These are phyloP conservation scores for Triticum timopheevii DNA, from an alignment of 176 grass and related monocot species.

Conservation along the genomic window DNA sequence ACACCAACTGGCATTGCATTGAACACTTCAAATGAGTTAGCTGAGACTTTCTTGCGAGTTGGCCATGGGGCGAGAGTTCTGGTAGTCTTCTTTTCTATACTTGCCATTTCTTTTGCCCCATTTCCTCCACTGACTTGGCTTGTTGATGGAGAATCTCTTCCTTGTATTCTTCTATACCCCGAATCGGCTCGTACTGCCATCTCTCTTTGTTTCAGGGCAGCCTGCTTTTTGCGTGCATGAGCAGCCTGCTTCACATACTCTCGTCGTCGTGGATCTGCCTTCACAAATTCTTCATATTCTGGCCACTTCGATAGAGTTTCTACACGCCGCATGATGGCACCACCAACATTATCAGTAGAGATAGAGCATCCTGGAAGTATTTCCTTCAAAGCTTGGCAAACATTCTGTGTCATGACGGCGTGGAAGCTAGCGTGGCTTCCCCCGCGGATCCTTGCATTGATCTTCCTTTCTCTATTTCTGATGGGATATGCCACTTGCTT, in stretches of 20 bases:
- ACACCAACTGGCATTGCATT: too few species aligned
- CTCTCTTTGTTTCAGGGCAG: not conserved
- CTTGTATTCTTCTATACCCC: not conserved
- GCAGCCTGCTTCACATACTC: not conserved
- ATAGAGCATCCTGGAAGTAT: not conserved
- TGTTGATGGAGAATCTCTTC: not conserved
- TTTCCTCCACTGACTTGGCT: not conserved
- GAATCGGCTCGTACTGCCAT: not conserved
- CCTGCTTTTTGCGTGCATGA: not conserved
- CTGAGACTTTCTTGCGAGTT: not conserved
- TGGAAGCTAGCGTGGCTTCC: not conserved
- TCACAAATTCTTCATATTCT: not conserved
- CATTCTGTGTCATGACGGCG: not conserved
- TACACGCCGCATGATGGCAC: not conserved
- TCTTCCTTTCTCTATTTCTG: too few species aligned
- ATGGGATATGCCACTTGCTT: not conserved
- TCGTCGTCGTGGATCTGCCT: not conserved
- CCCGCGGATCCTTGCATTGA: too few species aligned
- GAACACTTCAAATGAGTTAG: too few species aligned
- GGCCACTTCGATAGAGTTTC: not conserved
- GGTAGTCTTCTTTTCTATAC: too few species aligned
- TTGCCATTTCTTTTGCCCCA: too few species aligned
- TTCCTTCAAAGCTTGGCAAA: not conserved
- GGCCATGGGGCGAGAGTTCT: too few species aligned
- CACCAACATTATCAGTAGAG: not conserved